A percentile compares a stretch with the other conserved stretches of the same genome.
Evolutionary conservation across 176 grass and related monocot genomes (phyloP).

Genomic region (Saccharum officinarum): DNA sequence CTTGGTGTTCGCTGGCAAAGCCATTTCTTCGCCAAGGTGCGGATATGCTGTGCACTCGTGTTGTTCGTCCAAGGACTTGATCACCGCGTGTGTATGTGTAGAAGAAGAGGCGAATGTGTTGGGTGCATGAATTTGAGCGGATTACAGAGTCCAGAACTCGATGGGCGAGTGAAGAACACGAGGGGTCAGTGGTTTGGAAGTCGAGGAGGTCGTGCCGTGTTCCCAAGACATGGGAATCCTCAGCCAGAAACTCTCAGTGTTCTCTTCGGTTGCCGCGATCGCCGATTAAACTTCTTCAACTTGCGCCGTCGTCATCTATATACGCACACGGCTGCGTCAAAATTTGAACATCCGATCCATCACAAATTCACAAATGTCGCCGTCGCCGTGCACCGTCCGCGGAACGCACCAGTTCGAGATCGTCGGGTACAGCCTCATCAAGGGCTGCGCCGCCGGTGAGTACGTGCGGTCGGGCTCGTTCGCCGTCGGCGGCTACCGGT

Average conservation of each 20-base stretch:
- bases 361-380: background rate
- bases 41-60: too few relatives aligned
- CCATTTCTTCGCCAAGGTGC: background rate
- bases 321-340: background rate
- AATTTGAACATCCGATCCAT: background rate
- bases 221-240: background rate
- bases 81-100: background rate
- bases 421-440: conserved; percentile 1
- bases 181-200: background rate
- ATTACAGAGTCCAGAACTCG: background rate
- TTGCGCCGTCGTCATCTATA: background rate
- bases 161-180: background rate
- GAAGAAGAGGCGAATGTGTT: background rate
- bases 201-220: background rate
- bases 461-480: conserved; percentile 1
- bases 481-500: conserved; percentile 26
- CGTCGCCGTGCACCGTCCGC: background rate
- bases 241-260: background rate
- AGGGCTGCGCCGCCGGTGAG: background rate
- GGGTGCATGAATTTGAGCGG: background rate
- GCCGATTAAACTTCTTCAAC: background rate
- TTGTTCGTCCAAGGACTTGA: background rate
- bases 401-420: conserved; percentile 32
- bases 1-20: background rate
- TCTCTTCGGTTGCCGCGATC: too few relatives aligned